A percentile compares a stretch with the other conserved stretches of the same genome.
These are phyloP conservation scores for Solanum phureja DNA, from an alignment of 257 asterid species.

Conservation along the genomic window DNA sequence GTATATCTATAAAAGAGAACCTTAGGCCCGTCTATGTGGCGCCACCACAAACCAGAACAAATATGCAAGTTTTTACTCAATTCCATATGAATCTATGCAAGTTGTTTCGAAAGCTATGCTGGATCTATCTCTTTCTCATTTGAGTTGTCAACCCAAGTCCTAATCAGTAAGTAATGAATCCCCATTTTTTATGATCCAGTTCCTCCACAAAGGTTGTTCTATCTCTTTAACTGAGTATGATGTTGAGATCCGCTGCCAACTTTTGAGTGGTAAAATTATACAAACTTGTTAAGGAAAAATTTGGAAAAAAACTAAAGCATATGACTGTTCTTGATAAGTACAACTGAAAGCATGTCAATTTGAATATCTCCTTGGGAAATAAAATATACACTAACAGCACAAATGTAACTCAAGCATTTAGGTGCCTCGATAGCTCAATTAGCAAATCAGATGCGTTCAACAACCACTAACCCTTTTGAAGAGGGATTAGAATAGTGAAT, in stretches of 20 bases:
- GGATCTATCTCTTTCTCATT: no score
- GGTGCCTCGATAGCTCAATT: not conserved
- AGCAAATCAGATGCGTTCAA: not conserved
- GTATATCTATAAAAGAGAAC: no score
- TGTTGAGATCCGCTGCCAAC: conserved; percentile 1
- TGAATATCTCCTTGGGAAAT: not conserved
- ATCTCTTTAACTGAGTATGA: not conserved
- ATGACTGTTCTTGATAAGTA: not conserved
- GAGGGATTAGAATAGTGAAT: not conserved
- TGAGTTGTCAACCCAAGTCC: no score
- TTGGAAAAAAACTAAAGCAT: not conserved
- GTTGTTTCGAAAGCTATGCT: no score
- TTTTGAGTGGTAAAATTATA: not conserved
- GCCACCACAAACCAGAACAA: no score
- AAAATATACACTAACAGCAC: not conserved
- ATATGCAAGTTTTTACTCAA: no score
- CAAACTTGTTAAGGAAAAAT: not conserved
- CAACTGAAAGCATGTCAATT: not conserved
- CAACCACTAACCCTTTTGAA: not conserved
- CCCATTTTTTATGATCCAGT: no score
- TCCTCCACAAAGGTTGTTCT: no score
- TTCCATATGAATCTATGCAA: no score
- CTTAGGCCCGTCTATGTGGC: no score
- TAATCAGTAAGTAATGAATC: no score
- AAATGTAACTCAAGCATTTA: no score